Percentiles rank a stretch among this genome's conserved stretches.
Conservation (phyloP, 1,139 yeast species). For the Yamadazyma conglobata region DNA sequence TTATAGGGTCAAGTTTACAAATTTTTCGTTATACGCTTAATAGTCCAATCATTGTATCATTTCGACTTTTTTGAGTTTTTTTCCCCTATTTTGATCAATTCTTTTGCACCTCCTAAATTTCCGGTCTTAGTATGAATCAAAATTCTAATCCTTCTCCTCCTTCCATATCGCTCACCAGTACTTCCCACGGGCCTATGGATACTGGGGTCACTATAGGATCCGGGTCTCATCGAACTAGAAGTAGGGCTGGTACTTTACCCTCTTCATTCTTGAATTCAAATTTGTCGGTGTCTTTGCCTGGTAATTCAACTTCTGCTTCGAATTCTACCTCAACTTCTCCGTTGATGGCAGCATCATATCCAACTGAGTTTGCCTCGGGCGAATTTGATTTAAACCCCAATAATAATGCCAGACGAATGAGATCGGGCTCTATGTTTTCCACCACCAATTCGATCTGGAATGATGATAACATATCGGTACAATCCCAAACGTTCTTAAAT, state of each 20-base stretch:
- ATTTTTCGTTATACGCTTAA: too few relatives aligned
- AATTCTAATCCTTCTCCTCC: slow-evolving; percentile 29
- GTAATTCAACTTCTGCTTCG: slow-evolving; percentile 9
- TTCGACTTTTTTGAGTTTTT: too few relatives aligned
- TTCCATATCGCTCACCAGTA: slow-evolving; percentile 28
- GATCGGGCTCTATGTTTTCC: slow-evolving; percentile 45
- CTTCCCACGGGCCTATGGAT: slow-evolving; percentile 18
- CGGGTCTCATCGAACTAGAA: slow-evolving; percentile 48
- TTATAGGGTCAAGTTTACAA: too few relatives aligned
- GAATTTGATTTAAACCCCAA: slow-evolving; percentile 7
- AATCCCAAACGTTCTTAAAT: slow-evolving; percentile 8
- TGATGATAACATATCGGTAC: slow-evolving; percentile 29
- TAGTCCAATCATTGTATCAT: too few relatives aligned
- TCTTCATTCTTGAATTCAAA: slow-evolving; percentile 14
- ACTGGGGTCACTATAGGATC: slow-evolving; percentile 5
- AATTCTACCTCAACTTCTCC: slow-evolving; percentile 13
- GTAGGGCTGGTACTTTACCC: slow-evolving; percentile 52
- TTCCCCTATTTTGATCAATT: too few relatives aligned
- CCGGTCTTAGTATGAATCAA: too few relatives aligned
- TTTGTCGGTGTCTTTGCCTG: slow-evolving; percentile 4
- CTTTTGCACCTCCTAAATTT: too few relatives aligned
- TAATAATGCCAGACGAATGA: slow-evolving; percentile 23
- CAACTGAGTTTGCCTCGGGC: slow-evolving; percentile 5
- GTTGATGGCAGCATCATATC: slow-evolving; percentile 11
- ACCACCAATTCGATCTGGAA: slow-evolving; percentile 48